Conservation (phyloP, 2,329 filamentous ascomycete genomes). For the Pseudocercospora macadamiae region DNA sequence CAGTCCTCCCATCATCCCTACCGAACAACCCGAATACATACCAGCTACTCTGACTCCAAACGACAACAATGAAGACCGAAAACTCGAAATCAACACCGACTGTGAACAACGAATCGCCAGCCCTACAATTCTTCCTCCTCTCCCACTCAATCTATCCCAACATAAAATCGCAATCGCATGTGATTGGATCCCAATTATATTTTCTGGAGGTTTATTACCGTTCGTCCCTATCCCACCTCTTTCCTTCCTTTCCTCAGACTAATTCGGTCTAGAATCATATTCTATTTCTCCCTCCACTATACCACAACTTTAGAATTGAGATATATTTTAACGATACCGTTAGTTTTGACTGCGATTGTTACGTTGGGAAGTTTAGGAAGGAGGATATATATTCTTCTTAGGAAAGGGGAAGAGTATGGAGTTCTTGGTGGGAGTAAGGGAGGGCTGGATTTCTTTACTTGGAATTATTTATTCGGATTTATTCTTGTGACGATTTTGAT, state of each 20-base stretch:
- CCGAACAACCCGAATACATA: too few relatives aligned
- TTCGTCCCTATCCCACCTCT: not conserved
- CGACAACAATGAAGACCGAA: not conserved
- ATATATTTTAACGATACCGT: constrained; percentile 9
- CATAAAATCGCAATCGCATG: constrained; percentile 13
- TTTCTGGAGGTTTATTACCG: constrained; percentile 12
- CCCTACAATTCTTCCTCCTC: too few relatives aligned
- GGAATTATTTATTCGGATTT: constrained; percentile 18
- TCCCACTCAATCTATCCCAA: constrained; percentile 13
- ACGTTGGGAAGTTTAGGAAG: not conserved
- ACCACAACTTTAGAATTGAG: constrained; percentile 2
- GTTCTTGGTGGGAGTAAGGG: too few relatives aligned
- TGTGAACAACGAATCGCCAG: too few relatives aligned
- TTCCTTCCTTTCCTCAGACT: not conserved
- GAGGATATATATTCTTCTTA: too few relatives aligned
- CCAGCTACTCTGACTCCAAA: not conserved
- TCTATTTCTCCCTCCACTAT: constrained; percentile 18
- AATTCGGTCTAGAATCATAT: not conserved
- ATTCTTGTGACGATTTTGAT: constrained; percentile 12
- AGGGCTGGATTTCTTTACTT: constrained; percentile 22
- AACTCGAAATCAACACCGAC: not conserved
- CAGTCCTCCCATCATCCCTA: not conserved
- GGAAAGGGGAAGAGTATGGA: too few relatives aligned
- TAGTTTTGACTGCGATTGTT: constrained; percentile 10
- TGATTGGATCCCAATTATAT: constrained; percentile 9